These are phyloP conservation scores for Metarhizium robertsii DNA, from an alignment of 2,329 filamentous ascomycete species.

Conservation along the genomic window DNA sequence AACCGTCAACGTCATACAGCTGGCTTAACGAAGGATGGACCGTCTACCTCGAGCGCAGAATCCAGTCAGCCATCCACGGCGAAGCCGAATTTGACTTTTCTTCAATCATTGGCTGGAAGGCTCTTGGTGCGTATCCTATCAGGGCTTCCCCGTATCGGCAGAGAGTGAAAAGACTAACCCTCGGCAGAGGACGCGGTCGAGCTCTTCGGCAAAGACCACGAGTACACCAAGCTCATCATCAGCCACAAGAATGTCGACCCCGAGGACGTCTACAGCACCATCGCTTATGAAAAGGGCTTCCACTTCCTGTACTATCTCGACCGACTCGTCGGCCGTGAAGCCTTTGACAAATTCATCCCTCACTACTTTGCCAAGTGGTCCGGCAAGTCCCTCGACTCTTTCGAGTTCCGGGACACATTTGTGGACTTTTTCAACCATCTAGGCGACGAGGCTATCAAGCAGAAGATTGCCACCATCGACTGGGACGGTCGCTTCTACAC, in stretches of 20 bases:
- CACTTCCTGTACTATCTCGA: conserved; percentile 90
- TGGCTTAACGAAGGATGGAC: conserved; percentile 83
- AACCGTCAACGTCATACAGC: conserved; percentile 21
- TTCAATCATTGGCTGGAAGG: conserved; percentile 92
- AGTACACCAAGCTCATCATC: conserved; percentile 86
- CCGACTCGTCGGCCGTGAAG: conserved; percentile 70
- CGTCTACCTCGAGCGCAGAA: conserved; percentile 82
- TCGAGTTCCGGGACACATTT: conserved; percentile 85
- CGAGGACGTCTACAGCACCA: conserved; percentile 85
- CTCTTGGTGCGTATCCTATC: conserved; percentile 42
- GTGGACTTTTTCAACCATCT: conserved; percentile 68
- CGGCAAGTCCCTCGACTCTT: conserved; percentile 81
- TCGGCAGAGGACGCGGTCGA: conserved; percentile 62
- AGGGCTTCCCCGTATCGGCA: neutral
- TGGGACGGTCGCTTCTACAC: conserved; percentile 87
- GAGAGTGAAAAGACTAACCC: neutral
- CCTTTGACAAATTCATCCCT: conserved; percentile 92
- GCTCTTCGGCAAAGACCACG: conserved; percentile 71
- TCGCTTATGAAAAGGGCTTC: conserved; percentile 96
- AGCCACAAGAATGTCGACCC: conserved; percentile 86
- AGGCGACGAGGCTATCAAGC: conserved; percentile 51
- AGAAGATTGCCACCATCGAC: conserved; percentile 64
- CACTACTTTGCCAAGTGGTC: conserved; percentile 86
- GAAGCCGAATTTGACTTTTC: conserved; percentile 86
- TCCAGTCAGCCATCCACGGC: conserved; percentile 68